phyloP scores from a whole-genome alignment of 805 yeast species.

The Starmerella davenportii region DNA sequence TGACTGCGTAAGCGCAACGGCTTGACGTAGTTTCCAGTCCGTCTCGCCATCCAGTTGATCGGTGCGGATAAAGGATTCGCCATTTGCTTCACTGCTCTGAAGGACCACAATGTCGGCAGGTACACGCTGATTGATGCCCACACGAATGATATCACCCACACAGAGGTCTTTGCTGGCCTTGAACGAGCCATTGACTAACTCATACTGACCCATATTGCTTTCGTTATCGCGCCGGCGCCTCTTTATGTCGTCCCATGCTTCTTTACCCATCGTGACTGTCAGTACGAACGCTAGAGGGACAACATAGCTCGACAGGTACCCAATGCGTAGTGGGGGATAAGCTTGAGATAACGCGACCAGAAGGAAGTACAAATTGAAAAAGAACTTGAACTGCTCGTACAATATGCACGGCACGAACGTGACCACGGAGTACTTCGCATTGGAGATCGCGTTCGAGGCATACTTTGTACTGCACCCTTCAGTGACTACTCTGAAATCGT shows the following conservation, averaged over 20 bases:
- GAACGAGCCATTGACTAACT: slow-evolving; percentile 29
- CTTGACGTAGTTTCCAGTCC: slow-evolving; percentile 88
- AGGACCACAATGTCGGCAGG: slow-evolving; percentile 86
- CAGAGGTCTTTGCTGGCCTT: slow-evolving; percentile 44
- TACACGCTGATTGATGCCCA: slow-evolving; percentile 67
- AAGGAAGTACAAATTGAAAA: slow-evolving; percentile 80
- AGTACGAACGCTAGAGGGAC: slow-evolving; percentile 90
- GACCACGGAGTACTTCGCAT: slow-evolving; percentile 81
- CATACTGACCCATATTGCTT: slow-evolving; percentile 68
- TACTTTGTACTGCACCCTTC: slow-evolving; percentile 4
- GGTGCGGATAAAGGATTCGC: slow-evolving; percentile 86
- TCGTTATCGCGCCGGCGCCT: slow-evolving; percentile 81
- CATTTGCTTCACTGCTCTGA: slow-evolving; percentile 60
- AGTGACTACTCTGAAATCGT: background rate
- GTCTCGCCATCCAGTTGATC: slow-evolving; percentile 98
- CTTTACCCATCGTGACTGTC: slow-evolving; percentile 84
- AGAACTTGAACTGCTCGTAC: slow-evolving; percentile 92
- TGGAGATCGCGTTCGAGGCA: slow-evolving; percentile 67
- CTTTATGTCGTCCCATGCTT: slow-evolving; percentile 83
- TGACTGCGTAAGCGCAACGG: slow-evolving; percentile 54
- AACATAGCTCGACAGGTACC: slow-evolving; percentile 78
- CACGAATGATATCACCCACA: slow-evolving; percentile 70
- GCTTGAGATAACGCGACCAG: slow-evolving; percentile 88
- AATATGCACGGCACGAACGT: slow-evolving; percentile 77
- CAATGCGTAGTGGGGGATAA: slow-evolving; percentile 76